Evolutionary conservation across 495 filamentous ascomycete species (phyloP), one percentile per base, ranked within the genome.

Genomic region (Hypoxylon perforatum): DNA sequence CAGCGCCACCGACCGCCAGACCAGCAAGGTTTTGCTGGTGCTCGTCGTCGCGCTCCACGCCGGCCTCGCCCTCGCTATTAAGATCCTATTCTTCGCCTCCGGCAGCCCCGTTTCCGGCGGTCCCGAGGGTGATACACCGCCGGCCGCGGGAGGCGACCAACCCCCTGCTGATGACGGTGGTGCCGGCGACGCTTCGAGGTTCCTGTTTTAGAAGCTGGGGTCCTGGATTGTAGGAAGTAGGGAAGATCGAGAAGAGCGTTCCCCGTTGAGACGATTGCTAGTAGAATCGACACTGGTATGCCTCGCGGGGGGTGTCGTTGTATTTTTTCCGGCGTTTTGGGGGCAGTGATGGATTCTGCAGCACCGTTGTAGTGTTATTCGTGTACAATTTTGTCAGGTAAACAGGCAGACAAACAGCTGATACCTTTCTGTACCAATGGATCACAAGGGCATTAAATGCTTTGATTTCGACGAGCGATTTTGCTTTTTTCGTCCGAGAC

Each of bases 61-160:
- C 17, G 96, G 89, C 12, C 79, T 99, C 67, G 88, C 94, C 6
- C 84, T 98, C 71, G 90, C 94, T 3, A 98, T 99, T 77, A 97
- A 97, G 83, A 86, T 97, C 59, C 79, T 97, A 12, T 98, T 98
- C 85, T 99, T 99, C 80, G 94, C 94, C 77, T 86, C 91, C 52
- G 88, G 82, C 36, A 92, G 90, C 76, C 88, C 88, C 3, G 86
- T 83, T 28, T 81, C 83, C 21, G 84, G 57, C 2, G 35, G 38
- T 14, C 44, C 54, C 71, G 84, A 84, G 59, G 72, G 67, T 3
- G 63, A 67, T 28, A 63, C 67, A 3, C 57, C 61, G n/a, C 59
- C 71, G 30, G 49, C 64, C 4, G 60, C 52, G 1, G 71, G 69
- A 4, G 57, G 47, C 14, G 69, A 67, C 30, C 50, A 65, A 51